Conservation (phyloP, 768 basidiomycete species). For the Russula dissimulans region DNA sequence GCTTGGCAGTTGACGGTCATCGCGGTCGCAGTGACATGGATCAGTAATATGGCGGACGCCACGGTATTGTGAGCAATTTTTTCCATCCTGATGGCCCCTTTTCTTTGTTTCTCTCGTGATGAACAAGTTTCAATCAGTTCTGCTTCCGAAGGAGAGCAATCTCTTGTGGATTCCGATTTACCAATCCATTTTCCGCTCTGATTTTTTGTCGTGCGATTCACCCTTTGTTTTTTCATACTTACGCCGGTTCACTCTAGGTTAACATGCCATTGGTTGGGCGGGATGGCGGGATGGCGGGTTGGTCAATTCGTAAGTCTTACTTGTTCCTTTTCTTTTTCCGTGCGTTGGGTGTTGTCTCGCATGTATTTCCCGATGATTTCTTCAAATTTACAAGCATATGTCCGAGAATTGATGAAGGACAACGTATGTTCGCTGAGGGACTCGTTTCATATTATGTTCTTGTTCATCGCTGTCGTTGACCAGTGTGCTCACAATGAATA, state of each 20-base stretch:
- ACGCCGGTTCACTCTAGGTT: neutral
- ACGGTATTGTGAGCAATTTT: neutral
- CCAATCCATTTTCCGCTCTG: slow-evolving; percentile 11
- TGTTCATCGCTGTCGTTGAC: neutral
- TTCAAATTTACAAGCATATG: slow-evolving; percentile 21
- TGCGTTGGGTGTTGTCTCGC: neutral
- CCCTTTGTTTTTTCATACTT: neutral
- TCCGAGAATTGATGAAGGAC: slow-evolving; percentile 20
- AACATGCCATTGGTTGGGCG: neutral
- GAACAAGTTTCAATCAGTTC: slow-evolving; percentile 19
- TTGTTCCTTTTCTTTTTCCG: neutral
- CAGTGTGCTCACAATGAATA: slow-evolving; percentile 2
- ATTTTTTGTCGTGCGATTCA: neutral
- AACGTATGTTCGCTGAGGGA: slow-evolving; percentile 22
- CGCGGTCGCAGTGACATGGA: no score
- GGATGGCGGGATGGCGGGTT: neutral
- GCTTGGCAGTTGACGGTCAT: no score
- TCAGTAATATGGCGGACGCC: no score
- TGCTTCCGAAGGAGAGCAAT: slow-evolving; percentile 21
- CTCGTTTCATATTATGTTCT: neutral
- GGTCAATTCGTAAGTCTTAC: slow-evolving; percentile 3
- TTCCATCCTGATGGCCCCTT: neutral
- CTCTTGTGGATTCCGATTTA: slow-evolving; percentile 20
- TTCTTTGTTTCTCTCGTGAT: slow-evolving; percentile 1
- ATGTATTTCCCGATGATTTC: slow-evolving; percentile 16